A percentile compares a stretch with the other conserved stretches of the same genome.
These are phyloP conservation scores for Apiospora arundinis DNA, from an alignment of 2,329 filamentous ascomycete species.

Conservation along the genomic window DNA sequence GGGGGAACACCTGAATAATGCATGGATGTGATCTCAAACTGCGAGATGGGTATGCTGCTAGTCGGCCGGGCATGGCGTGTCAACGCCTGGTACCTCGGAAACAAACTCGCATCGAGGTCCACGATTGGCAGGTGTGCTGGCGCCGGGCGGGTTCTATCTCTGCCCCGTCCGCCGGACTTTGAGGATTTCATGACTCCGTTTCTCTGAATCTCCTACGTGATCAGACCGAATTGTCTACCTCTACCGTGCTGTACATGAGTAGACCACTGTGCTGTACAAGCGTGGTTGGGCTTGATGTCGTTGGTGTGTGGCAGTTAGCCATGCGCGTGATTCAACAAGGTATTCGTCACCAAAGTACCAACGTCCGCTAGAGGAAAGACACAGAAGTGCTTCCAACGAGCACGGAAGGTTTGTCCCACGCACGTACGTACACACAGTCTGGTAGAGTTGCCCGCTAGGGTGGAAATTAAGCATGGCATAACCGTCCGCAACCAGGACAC, in stretches of 20 bases:
- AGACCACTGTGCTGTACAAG: neutral
- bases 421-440: neutral
- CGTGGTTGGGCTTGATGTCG: neutral
- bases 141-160: slow-evolving; percentile 6
- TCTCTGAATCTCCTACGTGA: neutral
- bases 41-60: neutral
- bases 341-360: neutral
- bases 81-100: neutral
- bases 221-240: neutral
- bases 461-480: neutral
- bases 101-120: neutral
- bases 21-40: slow-evolving; percentile 9
- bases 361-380: neutral
- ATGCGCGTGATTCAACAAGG: neutral
- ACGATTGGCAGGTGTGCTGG: neutral
- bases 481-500: neutral
- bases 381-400: neutral
- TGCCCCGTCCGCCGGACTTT: neutral
- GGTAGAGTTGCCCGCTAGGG: neutral
- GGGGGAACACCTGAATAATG: neutral
- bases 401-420: neutral
- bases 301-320: neutral
- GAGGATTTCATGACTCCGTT: neutral
- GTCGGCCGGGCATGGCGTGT: neutral
- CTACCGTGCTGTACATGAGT: neutral